A percentile compares a stretch with the other conserved stretches of the same genome.
phyloP scores from a whole-genome alignment of 345 rosid species.

The Trapa incisa region DNA sequence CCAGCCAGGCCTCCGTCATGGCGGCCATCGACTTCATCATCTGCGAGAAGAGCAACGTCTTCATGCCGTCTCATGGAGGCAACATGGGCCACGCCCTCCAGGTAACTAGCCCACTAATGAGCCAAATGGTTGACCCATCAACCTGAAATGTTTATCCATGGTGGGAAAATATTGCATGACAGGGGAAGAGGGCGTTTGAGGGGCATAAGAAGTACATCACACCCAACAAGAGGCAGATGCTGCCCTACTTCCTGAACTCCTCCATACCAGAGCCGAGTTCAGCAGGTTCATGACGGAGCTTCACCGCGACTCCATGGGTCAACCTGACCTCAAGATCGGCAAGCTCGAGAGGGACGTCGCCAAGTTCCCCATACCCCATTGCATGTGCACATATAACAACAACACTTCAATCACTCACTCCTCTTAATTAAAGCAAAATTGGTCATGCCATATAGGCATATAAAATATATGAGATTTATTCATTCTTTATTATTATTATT shows the following conservation, averaged over 20 bases:
- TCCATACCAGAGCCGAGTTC: slow-evolving; percentile 59
- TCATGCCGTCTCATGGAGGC: slow-evolving; percentile 99
- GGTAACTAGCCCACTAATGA: slow-evolving; percentile 23
- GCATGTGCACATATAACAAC: slow-evolving; percentile 47
- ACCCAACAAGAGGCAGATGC: slow-evolving; percentile 90
- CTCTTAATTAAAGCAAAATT: neutral
- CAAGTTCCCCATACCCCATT: slow-evolving; percentile 76
- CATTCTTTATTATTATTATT: neutral
- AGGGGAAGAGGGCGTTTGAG: slow-evolving; percentile 78
- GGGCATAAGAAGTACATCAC: slow-evolving; percentile 84
- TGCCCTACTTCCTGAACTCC: slow-evolving; percentile 55
- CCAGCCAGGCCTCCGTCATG: slow-evolving; percentile 63
- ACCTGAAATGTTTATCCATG: neutral
- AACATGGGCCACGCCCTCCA: slow-evolving; percentile 93
- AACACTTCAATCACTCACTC: slow-evolving; percentile 9
- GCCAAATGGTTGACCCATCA: neutral
- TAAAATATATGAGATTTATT: neutral
- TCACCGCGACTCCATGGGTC: slow-evolving; percentile 72
- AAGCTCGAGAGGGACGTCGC: slow-evolving; percentile 81
- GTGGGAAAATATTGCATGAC: slow-evolving; percentile 7
- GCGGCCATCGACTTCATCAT: slow-evolving; percentile 87
- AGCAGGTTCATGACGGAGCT: slow-evolving; percentile 46
- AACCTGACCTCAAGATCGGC: slow-evolving; percentile 61
- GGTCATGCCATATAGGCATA: neutral
- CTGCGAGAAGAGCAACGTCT: slow-evolving; percentile 69